Base-by-base conservation (phyloP, 805 yeast species). In the Ogataea dorogensis region DNA sequence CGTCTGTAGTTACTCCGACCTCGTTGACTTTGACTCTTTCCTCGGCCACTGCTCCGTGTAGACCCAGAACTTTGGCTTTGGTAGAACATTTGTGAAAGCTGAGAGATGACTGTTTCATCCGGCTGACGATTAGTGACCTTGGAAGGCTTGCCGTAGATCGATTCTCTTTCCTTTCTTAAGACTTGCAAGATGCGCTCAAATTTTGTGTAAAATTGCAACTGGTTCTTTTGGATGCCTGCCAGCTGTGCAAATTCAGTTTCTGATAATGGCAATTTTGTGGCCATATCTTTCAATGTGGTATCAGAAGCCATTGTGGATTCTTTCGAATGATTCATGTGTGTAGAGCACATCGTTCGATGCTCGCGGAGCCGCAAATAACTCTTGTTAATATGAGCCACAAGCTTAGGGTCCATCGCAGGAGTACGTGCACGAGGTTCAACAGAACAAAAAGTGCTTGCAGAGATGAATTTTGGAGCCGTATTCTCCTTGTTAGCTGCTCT, bases 241-340 rank as follows among this genome's bases (percentile, higher is more conserved):
- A 77, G 47, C 31, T 50, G 54, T 5, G 63, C 56, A 53, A 65
- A 81, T 25, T 68, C 81, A 12, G 50, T 54, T 28, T 68, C 68
- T 11, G 67, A 70, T 2, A 67, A 64, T 1, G 88, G 87, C 20
- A 81, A 61, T 32, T 59, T 64, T 13, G 54, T 44, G 0, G 85
- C 77, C 77, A 81, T 71, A 28, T 75, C 79, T 41, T 68, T 67
- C 39, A 80, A 52, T 0, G 77, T 56, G 2, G 55, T 58, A 37
- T 64, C 65, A 0, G 67, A 51, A 7, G 66, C 63, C 33, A 68
- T 59, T 1, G 64, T 47, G 0, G 61, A 54, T 14, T 67, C 63
- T 12, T 46, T 44, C 29, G 54, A 46, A 21, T 62, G 64, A 13
- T 64, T 65, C 23, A 70, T 42, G 22, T 63, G 65, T 1, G 64